Percentiles rank a stretch among this genome's conserved stretches.
phyloP scores from a whole-genome alignment of 768 basidiomycete genomes.

The Russula dissimulans region DNA sequence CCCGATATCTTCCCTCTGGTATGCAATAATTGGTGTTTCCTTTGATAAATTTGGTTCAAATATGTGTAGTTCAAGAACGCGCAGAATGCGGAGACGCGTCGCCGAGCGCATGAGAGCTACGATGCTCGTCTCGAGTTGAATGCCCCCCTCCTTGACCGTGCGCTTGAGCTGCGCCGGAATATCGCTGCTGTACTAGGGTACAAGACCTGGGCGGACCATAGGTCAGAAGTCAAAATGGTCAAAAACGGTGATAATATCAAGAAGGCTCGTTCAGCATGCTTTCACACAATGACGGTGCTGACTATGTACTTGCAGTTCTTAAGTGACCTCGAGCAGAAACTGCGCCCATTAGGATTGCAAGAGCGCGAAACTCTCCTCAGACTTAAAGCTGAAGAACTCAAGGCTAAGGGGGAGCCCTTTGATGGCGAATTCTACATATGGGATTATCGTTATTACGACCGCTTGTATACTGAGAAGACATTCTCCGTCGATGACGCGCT shows the following conservation, averaged over 20 bases:
- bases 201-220: constrained; percentile 73
- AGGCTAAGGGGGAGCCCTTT: constrained; percentile 47
- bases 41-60: not conserved
- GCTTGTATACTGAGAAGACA: constrained; percentile 54
- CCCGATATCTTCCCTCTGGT: constrained; percentile 77
- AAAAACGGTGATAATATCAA: constrained; percentile 56
- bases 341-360: constrained; percentile 60
- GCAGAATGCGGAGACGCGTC: constrained; percentile 57
- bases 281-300: not conserved
- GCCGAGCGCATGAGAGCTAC: constrained; percentile 52
- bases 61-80: constrained; percentile 66
- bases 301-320: constrained; percentile 46
- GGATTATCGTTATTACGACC: constrained; percentile 76
- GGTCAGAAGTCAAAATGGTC: constrained; percentile 81
- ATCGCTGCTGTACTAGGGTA: constrained; percentile 64
- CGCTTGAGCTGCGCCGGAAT: constrained; percentile 59
- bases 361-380: constrained; percentile 59
- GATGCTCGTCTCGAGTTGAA: constrained; percentile 65
- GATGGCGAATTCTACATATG: constrained; percentile 73
- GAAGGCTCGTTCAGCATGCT: constrained; percentile 33
- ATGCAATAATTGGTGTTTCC: constrained; percentile 21
- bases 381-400: constrained; percentile 68
- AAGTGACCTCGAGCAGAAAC: constrained; percentile 61
- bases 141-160: constrained; percentile 57
- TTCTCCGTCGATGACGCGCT: constrained; percentile 66